These are phyloP conservation scores for Calonectria leucothoes DNA, from an alignment of 2,329 filamentous ascomycete genomes.

Conservation along the genomic window DNA sequence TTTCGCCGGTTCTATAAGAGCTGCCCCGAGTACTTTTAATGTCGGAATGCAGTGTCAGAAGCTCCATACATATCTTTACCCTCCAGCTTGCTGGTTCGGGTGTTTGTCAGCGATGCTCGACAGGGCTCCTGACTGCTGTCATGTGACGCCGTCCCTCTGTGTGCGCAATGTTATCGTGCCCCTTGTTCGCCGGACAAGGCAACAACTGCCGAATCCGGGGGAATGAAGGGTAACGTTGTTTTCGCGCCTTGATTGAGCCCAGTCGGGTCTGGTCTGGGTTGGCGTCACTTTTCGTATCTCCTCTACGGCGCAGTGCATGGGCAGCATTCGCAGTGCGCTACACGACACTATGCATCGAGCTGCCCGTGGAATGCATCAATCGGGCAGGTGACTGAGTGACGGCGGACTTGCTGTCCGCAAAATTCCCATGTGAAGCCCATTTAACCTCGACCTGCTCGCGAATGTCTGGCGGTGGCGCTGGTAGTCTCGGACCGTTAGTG, in stretches of 20 bases:
- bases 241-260: background rate
- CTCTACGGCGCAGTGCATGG: background rate
- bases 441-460: background rate
- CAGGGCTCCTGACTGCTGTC: background rate
- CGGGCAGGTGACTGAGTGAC: slow-evolving; percentile 13
- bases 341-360: background rate
- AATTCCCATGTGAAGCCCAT: slow-evolving; percentile 22
- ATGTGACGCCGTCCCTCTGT: slow-evolving; percentile 6
- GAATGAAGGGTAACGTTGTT: background rate
- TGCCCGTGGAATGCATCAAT: background rate
- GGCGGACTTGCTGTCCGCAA: background rate
- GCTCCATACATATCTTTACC: slow-evolving; percentile 48
- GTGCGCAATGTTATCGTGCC: background rate
- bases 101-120: background rate
- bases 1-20: slow-evolving; percentile 64
- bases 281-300: background rate
- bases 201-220: slow-evolving; percentile 2
- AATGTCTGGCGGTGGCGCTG: background rate
- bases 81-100: background rate
- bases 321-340: background rate
- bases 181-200: background rate
- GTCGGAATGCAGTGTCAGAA: slow-evolving; percentile 56
- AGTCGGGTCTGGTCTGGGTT: background rate
- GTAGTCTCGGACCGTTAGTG: background rate
- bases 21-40: slow-evolving; percentile 63